Base-by-base conservation (phyloP, 176 grass and related monocot species). In the Ensete glaucum region DNA sequence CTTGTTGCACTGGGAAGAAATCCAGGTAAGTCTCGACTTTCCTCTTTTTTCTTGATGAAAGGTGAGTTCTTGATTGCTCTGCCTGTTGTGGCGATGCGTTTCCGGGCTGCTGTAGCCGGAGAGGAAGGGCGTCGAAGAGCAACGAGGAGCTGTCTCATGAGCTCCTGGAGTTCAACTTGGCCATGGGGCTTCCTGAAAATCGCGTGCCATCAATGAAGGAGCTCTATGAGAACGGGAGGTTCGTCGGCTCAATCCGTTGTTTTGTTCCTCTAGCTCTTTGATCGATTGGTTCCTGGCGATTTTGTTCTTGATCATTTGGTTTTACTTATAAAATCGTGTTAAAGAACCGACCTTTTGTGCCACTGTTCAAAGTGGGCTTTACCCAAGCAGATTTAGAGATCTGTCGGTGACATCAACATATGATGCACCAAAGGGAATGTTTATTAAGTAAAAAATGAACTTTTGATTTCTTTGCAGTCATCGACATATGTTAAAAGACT, bases 221-320 rank as follows among this genome's bases (percentile, higher is more conserved):
- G 67, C 75, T 85, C 72, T 65, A 22, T 20, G 73, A 81, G 24
- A 67, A 85, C 11, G 83, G 83, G 49, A 77, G 83, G 83, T 85
- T 76, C 62, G 55, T 65, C 14, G 64, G 21, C 9, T 72, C 49
- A 20, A 64, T 64, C 13, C n/a, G 10, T 23, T 2, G 11, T 22
- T 49, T 73, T 73, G 1, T 54, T 53, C 13, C 24, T 24, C 5
- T 73, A 54, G 51, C 12, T 0, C 11, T 73, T 20, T 9, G 71
- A 12, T 73, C 8, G n/a, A 54, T 20, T 73, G 68, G 27, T 21
- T n/a, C 7, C 10, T n/a, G 19, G 6, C n/a, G 0, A n/a, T 11
- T 49, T 9, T 20, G 22, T 48, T 48, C 9, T 9, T 43, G 34
- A 43, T 43, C 34, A 43, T 43, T 43, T 43, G 34, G 34, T 43